phyloP scores from a whole-genome alignment of 352 stramenopile genomes.

The Pythium dissotocum region DNA sequence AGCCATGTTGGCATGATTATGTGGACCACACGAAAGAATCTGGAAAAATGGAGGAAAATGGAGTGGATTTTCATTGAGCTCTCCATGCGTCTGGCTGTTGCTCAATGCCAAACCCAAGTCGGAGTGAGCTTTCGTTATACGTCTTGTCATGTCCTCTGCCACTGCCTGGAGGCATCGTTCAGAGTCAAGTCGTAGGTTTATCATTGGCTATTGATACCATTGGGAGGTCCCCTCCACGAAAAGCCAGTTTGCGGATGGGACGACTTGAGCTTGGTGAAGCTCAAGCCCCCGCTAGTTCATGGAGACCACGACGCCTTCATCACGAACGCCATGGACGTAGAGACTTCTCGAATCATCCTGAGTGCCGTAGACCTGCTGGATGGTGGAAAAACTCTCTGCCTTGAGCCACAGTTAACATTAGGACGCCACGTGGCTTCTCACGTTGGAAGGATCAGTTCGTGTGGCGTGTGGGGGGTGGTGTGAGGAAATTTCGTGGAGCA shows the following conservation, averaged over 20 bases:
- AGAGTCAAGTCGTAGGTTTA: no score
- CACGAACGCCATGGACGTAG: no score
- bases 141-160: no score
- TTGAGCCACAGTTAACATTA: background rate
- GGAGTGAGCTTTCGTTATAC: background rate
- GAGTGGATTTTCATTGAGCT: background rate
- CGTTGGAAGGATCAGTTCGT: background rate
- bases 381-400: no score
- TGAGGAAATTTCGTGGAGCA: slow-evolving; percentile 19
- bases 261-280: no score
- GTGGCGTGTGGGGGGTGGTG: background rate
- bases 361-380: no score
- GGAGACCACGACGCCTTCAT: no score
- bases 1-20: background rate
- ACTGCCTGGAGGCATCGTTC: no score
- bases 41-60: background rate
- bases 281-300: no score
- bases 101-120: background rate
- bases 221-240: no score
- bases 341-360: background rate
- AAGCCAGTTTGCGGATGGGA: no score
- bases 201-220: no score
- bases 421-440: background rate
- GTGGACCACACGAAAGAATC: slow-evolving; percentile 5
- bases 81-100: background rate